Evolutionary conservation across 768 basidiomycete genomes (phyloP).

Genomic region (Phlegmacium glaucopus): DNA sequence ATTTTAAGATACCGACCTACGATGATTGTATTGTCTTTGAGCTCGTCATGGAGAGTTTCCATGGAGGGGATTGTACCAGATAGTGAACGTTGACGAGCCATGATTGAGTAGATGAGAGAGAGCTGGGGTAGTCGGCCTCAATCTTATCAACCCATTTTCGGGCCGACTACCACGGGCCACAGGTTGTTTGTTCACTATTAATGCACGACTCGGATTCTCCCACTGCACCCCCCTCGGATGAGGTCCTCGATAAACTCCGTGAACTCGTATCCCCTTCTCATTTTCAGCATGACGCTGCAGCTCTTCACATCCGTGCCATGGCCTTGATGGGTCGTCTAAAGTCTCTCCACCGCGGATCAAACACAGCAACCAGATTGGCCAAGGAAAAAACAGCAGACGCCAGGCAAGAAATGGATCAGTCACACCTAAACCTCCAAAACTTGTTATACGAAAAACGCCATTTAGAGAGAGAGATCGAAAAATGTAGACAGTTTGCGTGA

Average conservation of each 20-base stretch:
- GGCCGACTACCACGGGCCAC: conserved; percentile 19
- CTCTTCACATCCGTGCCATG: conserved; percentile 63
- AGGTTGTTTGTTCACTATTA: conserved; percentile 3
- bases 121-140: conserved; percentile 12
- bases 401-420: conserved; percentile 87
- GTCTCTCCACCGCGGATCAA: conserved; percentile 71
- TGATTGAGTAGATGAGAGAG: conserved; percentile 23
- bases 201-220: conserved; percentile 8
- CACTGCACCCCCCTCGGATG: conserved; percentile 29
- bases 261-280: conserved; percentile 52
- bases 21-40: conserved; percentile 88
- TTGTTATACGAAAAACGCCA: conserved; percentile 87
- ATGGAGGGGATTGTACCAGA: conserved; percentile 90
- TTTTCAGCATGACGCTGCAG: conserved; percentile 42
- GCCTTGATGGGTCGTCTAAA: conserved; percentile 81
- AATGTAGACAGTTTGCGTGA: conserved; percentile 89
- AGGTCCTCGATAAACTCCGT: conserved; percentile 58
- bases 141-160: conserved; percentile 21
- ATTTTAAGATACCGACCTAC: conserved; percentile 55
- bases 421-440: conserved; percentile 83
- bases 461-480: conserved; percentile 87
- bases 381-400: conserved; percentile 78
- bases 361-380: conserved; percentile 58
- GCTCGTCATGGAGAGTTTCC: conserved; percentile 65
- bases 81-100: conserved; percentile 50